Evolutionary conservation across 345 rosid species (phyloP), one percentile per base, ranked within the genome.

Genomic region (Microthlaspi erraticum): DNA sequence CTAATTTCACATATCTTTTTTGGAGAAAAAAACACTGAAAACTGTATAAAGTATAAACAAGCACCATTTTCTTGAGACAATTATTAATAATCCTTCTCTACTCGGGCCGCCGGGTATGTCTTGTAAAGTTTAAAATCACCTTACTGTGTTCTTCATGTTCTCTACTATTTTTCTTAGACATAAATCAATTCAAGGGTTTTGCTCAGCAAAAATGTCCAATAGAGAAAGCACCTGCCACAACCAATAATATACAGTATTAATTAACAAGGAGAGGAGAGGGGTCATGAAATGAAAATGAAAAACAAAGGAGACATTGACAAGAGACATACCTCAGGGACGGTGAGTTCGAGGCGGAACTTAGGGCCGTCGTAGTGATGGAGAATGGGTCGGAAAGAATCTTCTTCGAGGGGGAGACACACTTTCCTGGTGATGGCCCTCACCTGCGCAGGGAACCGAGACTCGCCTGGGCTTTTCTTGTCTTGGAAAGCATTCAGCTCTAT

Each of bases 351-450:
- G 23, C 99, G 89, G 83, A 95, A 95, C 75, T 95, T 95, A 19
- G 99, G 99, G 57, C 99, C 99, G 51, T 95, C 99, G 36, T 95
- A 95, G 73, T 95, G 99, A 70, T 92, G 96, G 29, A 95, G 93
- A 72, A 95, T 84, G 60, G 99, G 99, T 80, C 99, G 80, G 88
- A 95, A 95, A 0, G 99, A 88, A 36, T 95, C 99, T 81, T 95
- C 99, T 77, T 95, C 98, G 6, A 95, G 82, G 5, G 99, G 97
- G 64, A 87, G 84, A 48, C 93, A 92, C 7, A 86, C 78, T 81
- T 88, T 92, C 79, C 98, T 87, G 0, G 96, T 92, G 1, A 89
- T 63, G 31, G 91, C 98, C 66, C 74, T 80, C 32, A 95, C 99
- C 96, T 95, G 99, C 63, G 99, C 99, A 59, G 99, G 99, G 72